Evolutionary conservation across 2,329 filamentous ascomycete genomes (phyloP), one percentile per base, ranked within the genome.

Genomic region (Neonectria neomacrospora): DNA sequence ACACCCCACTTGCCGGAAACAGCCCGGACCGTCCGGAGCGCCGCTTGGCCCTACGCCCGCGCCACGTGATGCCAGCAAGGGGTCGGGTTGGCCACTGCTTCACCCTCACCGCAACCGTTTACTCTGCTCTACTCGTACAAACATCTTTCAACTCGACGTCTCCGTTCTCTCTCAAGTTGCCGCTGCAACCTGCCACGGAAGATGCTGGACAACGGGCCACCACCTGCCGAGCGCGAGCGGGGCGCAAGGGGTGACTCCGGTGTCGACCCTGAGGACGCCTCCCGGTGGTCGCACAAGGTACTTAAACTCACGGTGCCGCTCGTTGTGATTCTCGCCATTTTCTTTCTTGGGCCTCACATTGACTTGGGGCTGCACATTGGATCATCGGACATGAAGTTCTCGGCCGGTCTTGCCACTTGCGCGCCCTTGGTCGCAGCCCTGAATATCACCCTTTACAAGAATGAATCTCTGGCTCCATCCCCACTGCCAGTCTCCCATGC

Each of bases 401-500:
- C 69, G n/a, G 67, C 52, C 20, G 55, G 58, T 32, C 60, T 70
- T 26, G 34, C 50, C 2, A 69, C 71, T 5, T 73, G 71, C 52
- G 63, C 64, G 6, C 59, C 63, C 2, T 12, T 70, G 30, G 66
- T 48, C 10, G 61, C 61, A 34, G 68, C 67, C 14, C 66, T 74
- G 3, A 81, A 80, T 51, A 76, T 80, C 11, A 80, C 78, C 3
- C 61, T 74, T 18, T 70, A 75, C 30, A 67, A 63, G n/a, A 66
- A 74, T 7, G 66, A 69, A 7, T 67, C 77, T 1, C 64, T 82
- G 4, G 75, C 73, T 1, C 76, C 78, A 1, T 64, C 68, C 26
- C 77, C 77, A 11, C 72, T 80, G 2, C 79, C 80, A 1, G 65
- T 70, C 3, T 73, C 78, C 10, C 77, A 79, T 45, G 68, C 79